phyloP scores from a whole-genome alignment of 148 eudicot genomes.

The Limonium bicolor region DNA sequence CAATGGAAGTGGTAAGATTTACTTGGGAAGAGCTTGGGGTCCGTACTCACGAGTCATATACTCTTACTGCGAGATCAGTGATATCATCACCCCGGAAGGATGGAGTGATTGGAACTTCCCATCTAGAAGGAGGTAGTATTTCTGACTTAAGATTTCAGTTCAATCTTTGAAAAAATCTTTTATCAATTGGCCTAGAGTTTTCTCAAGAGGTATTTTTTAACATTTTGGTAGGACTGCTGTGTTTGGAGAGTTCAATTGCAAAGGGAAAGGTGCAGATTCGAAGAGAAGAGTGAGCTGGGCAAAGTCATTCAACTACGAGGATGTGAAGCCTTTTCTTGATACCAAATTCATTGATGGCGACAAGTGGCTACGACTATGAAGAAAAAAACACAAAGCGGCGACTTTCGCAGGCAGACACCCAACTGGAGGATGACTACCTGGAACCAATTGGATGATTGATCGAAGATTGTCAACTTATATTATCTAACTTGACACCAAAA shows the following conservation, averaged over 20 bases:
- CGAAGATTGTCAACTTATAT: no score
- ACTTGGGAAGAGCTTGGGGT: constrained; percentile 92
- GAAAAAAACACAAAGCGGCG: no score
- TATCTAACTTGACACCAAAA: no score
- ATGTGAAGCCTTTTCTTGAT: constrained; percentile 43
- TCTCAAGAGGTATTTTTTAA: background rate
- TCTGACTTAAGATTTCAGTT: background rate
- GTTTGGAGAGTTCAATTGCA: constrained; percentile 66
- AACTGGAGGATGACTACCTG: no score
- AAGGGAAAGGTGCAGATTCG: constrained; percentile 56
- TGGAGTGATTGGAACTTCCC: constrained; percentile 76
- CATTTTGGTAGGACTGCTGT: constrained; percentile 34
- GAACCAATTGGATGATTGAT: no score
- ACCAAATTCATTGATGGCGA: constrained; percentile 55
- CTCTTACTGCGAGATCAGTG: constrained; percentile 43
- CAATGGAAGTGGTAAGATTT: constrained; percentile 37
- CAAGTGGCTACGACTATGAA: constrained; percentile 48
- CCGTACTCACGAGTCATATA: constrained; percentile 53
- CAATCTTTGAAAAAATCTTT: background rate
- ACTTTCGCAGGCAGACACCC: no score
- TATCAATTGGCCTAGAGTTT: background rate
- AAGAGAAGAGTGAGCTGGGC: constrained; percentile 47
- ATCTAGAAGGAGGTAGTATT: constrained; percentile 27
- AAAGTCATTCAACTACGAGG: constrained; percentile 25
- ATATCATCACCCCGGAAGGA: constrained; percentile 44